These are phyloP conservation scores for Elsinoe arachidis DNA, from an alignment of 2,329 filamentous ascomycete species.

Conservation along the genomic window DNA sequence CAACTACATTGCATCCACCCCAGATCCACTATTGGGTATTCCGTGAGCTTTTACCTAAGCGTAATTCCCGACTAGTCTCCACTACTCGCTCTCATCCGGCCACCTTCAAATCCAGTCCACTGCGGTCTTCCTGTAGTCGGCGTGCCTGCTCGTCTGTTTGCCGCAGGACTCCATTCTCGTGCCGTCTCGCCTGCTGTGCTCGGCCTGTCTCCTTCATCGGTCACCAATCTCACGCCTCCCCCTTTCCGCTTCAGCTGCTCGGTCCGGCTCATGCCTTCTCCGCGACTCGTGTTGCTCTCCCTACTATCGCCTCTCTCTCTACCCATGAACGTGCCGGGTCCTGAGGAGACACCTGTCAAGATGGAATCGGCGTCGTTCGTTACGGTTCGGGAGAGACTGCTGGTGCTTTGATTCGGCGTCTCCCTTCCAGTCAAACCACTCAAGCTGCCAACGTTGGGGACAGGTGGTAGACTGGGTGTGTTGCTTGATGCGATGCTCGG, in stretches of 20 bases:
- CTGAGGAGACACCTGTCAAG: neutral
- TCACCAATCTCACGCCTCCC: slow-evolving; percentile 16
- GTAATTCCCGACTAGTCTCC: neutral
- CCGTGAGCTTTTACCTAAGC: neutral
- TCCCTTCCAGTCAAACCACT: neutral
- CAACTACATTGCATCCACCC: too few relatives aligned
- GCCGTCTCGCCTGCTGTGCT: slow-evolving; percentile 2
- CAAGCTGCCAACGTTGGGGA: neutral
- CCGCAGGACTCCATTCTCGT: slow-evolving; percentile 6
- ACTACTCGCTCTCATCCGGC: slow-evolving; percentile 5
- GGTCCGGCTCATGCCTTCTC: slow-evolving; percentile 8
- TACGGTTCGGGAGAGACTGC: neutral
- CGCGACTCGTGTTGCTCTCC: slow-evolving; percentile 7
- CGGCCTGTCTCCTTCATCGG: slow-evolving; percentile 12
- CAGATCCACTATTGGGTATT: too few relatives aligned
- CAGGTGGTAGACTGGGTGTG: neutral
- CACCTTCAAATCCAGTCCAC: neutral
- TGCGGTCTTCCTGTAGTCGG: neutral
- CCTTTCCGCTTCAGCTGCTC: slow-evolving; percentile 15
- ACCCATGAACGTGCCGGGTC: neutral
- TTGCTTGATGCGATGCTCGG: neutral
- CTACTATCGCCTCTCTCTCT: slow-evolving; percentile 10
- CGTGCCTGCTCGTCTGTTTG: neutral
- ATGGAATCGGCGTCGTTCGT: slow-evolving; percentile 5
- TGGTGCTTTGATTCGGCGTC: neutral